These are phyloP conservation scores for Phialophora expanda DNA, from an alignment of 2,329 filamentous ascomycete species.

Conservation along the genomic window DNA sequence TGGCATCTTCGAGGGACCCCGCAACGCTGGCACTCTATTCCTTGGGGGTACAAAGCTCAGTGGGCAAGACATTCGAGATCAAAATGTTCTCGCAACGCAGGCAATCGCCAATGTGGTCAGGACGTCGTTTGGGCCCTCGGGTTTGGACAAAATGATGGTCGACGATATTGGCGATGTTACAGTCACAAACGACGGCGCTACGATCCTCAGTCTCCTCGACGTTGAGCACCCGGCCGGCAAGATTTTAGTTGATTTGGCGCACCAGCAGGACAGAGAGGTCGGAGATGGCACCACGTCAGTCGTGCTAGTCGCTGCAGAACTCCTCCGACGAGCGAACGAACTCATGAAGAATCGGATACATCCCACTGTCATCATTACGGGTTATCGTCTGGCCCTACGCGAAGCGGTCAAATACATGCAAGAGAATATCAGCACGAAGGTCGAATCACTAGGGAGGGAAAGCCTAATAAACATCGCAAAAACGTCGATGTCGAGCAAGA, in stretches of 20 bases:
- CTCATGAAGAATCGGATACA: slow-evolving; percentile 99
- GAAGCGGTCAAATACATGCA: slow-evolving; percentile 99
- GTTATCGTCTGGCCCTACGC: slow-evolving; percentile 90
- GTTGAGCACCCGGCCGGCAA: slow-evolving; percentile 98
- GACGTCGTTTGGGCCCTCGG: slow-evolving; percentile 96
- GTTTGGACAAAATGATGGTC: slow-evolving; percentile 99
- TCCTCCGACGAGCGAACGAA: slow-evolving; percentile 91
- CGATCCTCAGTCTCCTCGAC: slow-evolving; percentile 91
- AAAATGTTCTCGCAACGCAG: slow-evolving; percentile 95
- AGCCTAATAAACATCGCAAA: slow-evolving; percentile 94
- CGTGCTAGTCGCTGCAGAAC: slow-evolving; percentile 94
- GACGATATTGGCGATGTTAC: slow-evolving; percentile 99
- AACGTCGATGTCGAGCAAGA: slow-evolving; percentile 99
- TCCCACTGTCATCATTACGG: slow-evolving; percentile 98
- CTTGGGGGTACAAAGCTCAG: slow-evolving; percentile 97
- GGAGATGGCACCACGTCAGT: slow-evolving; percentile 98
- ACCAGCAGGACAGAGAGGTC: slow-evolving; percentile 99
- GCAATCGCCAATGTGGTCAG: slow-evolving; percentile 99
- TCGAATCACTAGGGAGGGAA: slow-evolving; percentile 87
- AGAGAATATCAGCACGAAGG: slow-evolving; percentile 96
- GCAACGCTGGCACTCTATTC: slow-evolving; percentile 92
- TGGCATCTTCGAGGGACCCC: slow-evolving; percentile 92
- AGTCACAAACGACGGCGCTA: slow-evolving; percentile 97
- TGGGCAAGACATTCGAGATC: slow-evolving; percentile 92
- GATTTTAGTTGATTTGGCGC: slow-evolving; percentile 95